phyloP scores from a whole-genome alignment of 176 grass and related monocot genomes.

The Avena eriantha region DNA sequence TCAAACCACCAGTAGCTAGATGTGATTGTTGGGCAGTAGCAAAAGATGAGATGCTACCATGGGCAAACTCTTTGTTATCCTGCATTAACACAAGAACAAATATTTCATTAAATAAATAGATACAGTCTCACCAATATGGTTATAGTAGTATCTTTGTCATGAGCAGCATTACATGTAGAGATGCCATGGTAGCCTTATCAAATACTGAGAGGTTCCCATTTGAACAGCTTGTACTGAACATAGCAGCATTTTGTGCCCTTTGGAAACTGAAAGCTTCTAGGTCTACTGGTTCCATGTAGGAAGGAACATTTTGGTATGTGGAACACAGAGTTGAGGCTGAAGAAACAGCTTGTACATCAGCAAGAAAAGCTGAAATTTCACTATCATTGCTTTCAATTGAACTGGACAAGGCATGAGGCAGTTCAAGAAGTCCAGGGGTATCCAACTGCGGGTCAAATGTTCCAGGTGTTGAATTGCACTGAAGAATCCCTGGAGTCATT shows the following conservation, averaged over 20 bases:
- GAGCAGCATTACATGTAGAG: slow-evolving; percentile 48
- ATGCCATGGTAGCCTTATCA: slow-evolving; percentile 42
- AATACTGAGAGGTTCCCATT: slow-evolving; percentile 42
- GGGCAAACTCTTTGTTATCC: slow-evolving; percentile 56
- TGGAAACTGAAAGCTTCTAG: slow-evolving; percentile 55
- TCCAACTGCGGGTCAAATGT: slow-evolving; percentile 45
- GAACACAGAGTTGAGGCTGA: slow-evolving; percentile 47
- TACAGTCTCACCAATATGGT: neutral
- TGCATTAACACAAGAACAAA: slow-evolving; percentile 37
- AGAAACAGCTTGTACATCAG: slow-evolving; percentile 63
- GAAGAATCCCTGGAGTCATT: slow-evolving; percentile 24
- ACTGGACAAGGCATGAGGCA: slow-evolving; percentile 54
- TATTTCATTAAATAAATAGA: slow-evolving; percentile 25
- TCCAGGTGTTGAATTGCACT: slow-evolving; percentile 41
- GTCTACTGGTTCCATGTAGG: slow-evolving; percentile 55
- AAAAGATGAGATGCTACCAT: slow-evolving; percentile 40
- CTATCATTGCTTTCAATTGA: slow-evolving; percentile 64
- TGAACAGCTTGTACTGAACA: slow-evolving; percentile 44
- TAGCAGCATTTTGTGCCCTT: slow-evolving; percentile 37
- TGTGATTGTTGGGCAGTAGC: slow-evolving; percentile 28
- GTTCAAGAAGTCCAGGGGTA: slow-evolving; percentile 44
- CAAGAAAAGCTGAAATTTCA: slow-evolving; percentile 58
- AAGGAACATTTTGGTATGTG: slow-evolving; percentile 50
- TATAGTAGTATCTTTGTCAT: slow-evolving; percentile 1
- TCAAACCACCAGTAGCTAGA: slow-evolving; percentile 43